phyloP scores from a whole-genome alignment of 345 rosid genomes.

The Cardamine resedifolia region DNA sequence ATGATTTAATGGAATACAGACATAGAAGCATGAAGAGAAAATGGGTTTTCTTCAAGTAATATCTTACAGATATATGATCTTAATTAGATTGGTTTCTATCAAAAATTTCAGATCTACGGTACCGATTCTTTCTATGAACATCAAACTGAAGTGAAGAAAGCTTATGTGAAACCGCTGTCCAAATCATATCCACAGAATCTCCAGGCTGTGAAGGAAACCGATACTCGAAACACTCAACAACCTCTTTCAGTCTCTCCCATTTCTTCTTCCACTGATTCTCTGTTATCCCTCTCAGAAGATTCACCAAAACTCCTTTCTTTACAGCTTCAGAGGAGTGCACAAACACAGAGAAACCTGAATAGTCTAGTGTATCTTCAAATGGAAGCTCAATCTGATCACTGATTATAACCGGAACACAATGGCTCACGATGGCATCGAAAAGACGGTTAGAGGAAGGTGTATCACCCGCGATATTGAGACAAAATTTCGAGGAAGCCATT shows the following conservation, averaged over 20 bases:
- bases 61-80: background rate
- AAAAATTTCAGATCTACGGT: conserved; percentile 43
- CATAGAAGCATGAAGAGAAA: background rate
- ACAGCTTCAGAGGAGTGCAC: conserved; percentile 69
- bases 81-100: conserved; percentile 3
- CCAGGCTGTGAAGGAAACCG: conserved; percentile 66
- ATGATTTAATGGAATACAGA: background rate
- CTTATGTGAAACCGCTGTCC: conserved; percentile 71
- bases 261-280: conserved; percentile 63
- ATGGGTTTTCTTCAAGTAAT: background rate
- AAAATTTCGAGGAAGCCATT: conserved; percentile 85
- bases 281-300: conserved; percentile 59
- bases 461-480: conserved; percentile 91
- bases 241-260: conserved; percentile 69
- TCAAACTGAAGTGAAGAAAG: conserved; percentile 43
- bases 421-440: conserved; percentile 80
- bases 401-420: conserved; percentile 86
- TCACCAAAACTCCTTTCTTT: conserved; percentile 61
- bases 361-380: conserved; percentile 84
- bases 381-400: conserved; percentile 90
- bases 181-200: conserved; percentile 92
- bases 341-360: conserved; percentile 70
- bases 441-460: conserved; percentile 96
- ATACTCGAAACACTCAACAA: conserved; percentile 59
- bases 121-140: conserved; percentile 59